A percentile compares a stretch with the other conserved stretches of the same genome.
Conservation (phyloP, 352 stramenopile genomes). For the Phytophthora lateralis region DNA sequence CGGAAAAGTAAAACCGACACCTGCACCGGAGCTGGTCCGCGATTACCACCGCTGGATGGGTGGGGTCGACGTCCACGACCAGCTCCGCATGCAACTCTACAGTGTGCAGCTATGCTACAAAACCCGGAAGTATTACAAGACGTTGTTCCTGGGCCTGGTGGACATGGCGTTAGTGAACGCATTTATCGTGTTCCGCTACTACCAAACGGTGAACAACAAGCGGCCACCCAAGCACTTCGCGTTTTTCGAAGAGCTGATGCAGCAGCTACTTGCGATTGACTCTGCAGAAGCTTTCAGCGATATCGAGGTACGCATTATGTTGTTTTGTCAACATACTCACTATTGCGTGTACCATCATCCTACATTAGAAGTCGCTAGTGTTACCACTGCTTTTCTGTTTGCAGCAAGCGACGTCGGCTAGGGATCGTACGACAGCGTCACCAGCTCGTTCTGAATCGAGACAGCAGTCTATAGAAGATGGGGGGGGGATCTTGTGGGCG, state of each 20-base stretch:
- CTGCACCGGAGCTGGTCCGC: neutral
- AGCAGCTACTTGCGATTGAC: too few relatives aligned
- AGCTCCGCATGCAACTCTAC: too few relatives aligned
- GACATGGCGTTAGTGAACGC: slow-evolving; percentile 27
- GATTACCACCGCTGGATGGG: too few relatives aligned
- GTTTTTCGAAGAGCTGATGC: too few relatives aligned
- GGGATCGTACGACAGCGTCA: neutral
- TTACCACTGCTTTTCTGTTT: too few relatives aligned
- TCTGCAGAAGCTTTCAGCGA: neutral
- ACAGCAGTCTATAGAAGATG: neutral
- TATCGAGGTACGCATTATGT: slow-evolving; percentile 1
- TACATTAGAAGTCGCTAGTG: too few relatives aligned
- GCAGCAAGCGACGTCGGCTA: neutral
- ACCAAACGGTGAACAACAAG: neutral
- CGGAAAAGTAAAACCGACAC: neutral
- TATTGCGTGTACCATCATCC: too few relatives aligned
- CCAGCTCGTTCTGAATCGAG: neutral
- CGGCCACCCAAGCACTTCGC: too few relatives aligned
- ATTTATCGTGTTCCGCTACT: slow-evolving; percentile 10
- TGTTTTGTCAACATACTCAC: slow-evolving; percentile 8
- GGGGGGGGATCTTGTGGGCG: neutral
- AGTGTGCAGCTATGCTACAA: slow-evolving; percentile 1
- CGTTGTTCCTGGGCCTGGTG: slow-evolving; percentile 1
- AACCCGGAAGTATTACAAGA: slow-evolving; percentile 9
- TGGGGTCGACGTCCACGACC: too few relatives aligned